These are phyloP conservation scores for Puccinia novopanici DNA, from an alignment of 1,284 basidiomycete species.

Conservation along the genomic window DNA sequence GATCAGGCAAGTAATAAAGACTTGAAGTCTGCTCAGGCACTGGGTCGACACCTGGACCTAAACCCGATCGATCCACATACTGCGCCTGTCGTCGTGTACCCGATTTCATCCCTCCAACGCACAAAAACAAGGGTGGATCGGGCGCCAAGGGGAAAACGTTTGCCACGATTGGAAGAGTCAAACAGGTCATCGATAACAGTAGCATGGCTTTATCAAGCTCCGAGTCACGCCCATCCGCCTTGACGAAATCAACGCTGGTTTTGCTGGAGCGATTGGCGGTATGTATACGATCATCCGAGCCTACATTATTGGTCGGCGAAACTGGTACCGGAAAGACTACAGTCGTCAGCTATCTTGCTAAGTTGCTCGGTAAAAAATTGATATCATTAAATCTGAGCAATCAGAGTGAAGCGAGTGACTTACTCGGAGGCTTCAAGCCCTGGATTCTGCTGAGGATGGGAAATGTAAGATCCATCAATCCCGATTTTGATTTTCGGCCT, in stretches of 20 bases:
- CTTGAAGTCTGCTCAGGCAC: slow-evolving; percentile 57
- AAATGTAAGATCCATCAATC: slow-evolving; percentile 52
- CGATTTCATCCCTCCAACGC: no score
- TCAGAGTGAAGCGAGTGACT: slow-evolving; percentile 92
- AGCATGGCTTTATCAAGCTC: slow-evolving; percentile 48
- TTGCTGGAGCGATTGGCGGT: slow-evolving; percentile 81
- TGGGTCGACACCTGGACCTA: slow-evolving; percentile 71
- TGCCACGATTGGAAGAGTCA: slow-evolving; percentile 62
- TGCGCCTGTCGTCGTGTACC: slow-evolving; percentile 62
- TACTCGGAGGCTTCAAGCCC: slow-evolving; percentile 95
- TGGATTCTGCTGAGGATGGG: slow-evolving; percentile 66
- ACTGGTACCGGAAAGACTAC: slow-evolving; percentile 99
- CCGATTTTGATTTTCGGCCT: neutral
- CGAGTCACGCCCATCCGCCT: slow-evolving; percentile 71
- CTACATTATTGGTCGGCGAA: slow-evolving; percentile 90
- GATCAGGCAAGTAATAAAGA: slow-evolving; percentile 64
- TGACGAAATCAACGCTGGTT: slow-evolving; percentile 81
- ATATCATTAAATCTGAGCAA: slow-evolving; percentile 93
- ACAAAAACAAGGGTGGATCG: no score
- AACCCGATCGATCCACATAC: slow-evolving; percentile 67
- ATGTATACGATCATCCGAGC: slow-evolving; percentile 74
- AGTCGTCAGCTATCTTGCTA: slow-evolving; percentile 79
- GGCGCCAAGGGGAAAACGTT: no score
- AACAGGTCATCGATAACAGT: slow-evolving; percentile 51
- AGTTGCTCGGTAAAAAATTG: no score